A percentile compares a stretch with the other conserved stretches of the same genome.
Evolutionary conservation across 345 rosid genomes (phyloP).

Genomic region (Citrus inodora): DNA sequence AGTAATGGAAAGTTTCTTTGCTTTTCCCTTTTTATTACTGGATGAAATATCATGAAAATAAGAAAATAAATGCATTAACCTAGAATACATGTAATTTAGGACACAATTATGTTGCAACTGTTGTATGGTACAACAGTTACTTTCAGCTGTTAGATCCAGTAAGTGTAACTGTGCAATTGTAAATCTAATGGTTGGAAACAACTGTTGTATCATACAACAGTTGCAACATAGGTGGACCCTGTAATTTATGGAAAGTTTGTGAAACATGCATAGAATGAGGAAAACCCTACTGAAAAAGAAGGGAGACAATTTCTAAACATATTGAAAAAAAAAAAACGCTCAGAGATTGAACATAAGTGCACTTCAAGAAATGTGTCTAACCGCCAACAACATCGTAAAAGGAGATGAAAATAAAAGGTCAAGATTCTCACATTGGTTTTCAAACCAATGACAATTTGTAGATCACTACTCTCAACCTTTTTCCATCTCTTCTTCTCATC

Average conservation of each 20-base stretch:
- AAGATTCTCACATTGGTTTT: not conserved
- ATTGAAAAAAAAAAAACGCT: not conserved
- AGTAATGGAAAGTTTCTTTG: no score
- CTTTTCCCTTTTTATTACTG: not conserved
- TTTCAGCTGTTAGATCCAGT: no score
- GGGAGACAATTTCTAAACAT: not conserved
- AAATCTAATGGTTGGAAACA: no score
- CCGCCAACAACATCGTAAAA: not conserved
- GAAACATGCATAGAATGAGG: not conserved
- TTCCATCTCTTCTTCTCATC: constrained; percentile 13
- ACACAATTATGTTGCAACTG: no score
- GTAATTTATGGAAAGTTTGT: not conserved
- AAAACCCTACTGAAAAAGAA: not conserved
- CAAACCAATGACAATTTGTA: not conserved
- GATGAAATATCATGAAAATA: not conserved
- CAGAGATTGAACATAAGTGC: not conserved
- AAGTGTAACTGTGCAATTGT: no score
- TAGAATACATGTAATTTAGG: no score
- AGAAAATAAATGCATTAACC: no score
- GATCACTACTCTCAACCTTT: constrained; percentile 6
- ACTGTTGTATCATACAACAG: no score
- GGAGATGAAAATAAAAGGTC: not conserved
- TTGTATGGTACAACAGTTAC: no score
- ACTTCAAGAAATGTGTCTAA: not conserved
- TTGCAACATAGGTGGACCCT: no score